These are phyloP conservation scores for Primulina eburnea DNA, from an alignment of 257 asterid genomes.

Conservation along the genomic window DNA sequence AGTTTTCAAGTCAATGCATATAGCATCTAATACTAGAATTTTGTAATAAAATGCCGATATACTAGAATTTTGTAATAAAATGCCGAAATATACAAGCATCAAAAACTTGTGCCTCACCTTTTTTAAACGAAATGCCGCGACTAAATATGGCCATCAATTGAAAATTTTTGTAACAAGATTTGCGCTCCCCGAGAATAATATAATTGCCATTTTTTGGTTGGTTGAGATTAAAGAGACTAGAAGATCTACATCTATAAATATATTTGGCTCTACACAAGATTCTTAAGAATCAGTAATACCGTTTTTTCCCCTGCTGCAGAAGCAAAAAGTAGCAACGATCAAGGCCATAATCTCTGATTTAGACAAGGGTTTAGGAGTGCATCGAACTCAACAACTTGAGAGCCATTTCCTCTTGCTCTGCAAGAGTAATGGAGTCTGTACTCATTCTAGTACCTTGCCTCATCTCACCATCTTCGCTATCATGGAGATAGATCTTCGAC, in stretches of 20 bases:
- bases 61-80: no score
- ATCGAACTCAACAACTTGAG: conserved; percentile 73
- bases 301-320: not conserved
- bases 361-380: conserved; percentile 43
- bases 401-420: conserved; percentile 89
- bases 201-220: not conserved
- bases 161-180: no score
- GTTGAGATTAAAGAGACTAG: not conserved
- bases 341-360: not conserved
- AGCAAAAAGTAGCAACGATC: not conserved
- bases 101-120: no score
- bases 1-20: no score
- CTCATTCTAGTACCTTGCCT: conserved; percentile 12
- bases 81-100: no score
- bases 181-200: no score
- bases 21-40: no score
- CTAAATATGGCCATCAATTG: not conserved
- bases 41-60: no score
- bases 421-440: conserved; percentile 43
- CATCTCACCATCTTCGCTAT: conserved; percentile 38
- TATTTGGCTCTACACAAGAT: not conserved
- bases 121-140: no score
- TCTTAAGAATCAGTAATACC: not conserved
- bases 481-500: conserved; percentile 59
- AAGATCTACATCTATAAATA: not conserved